Base-by-base conservation (phyloP, 2,329 filamentous ascomycete genomes). In the Colletotrichum salicis region DNA sequence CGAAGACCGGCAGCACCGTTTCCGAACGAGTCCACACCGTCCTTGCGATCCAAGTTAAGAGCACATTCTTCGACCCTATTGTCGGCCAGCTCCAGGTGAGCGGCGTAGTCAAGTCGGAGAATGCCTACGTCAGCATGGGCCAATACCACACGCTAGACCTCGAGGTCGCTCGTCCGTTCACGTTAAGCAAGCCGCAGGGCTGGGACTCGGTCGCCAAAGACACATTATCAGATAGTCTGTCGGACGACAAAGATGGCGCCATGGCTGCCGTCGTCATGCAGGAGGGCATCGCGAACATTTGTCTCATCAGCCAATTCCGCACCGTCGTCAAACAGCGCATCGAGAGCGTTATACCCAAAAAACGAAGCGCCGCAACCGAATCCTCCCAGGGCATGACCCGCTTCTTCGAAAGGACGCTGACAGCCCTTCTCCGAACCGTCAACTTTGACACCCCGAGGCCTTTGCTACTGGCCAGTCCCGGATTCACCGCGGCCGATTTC, bases 231-330 rank as follows among this genome's bases (percentile, higher is more conserved):
- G 94, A 97, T 80, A 92, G 95, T 1, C 87, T 96, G 15, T 91
- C 94, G 76, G 90, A 93, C 76, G 92, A 94, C 75, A 91, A 92
- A 77, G 91, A 93, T 73, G 95, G 94, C 1, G 93, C 96, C 73
- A 88, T 97, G 22, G 94, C 95, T 67, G 96, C 96, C 0, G 92
- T 98, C 1, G 93, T 98, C 29, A 96, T 99, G 93, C 94, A 97
- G 77, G 96, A 98, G 77, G 93, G 93, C 19, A 82, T 93, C 19
- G 93, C 94, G 69, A 94, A 95, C 80, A 93, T 96, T 74, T 96
- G 93, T 80, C 86, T 95, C 27, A 93, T 96, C 67, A 95, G 93
- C 3, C 91, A 94, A 78, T 91, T 92, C 80, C 92, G 94, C 76
- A 96, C 93, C 4, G 88, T 96, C 33, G 82, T 95, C 67, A 92